Percentiles rank a stretch among this genome's conserved stretches.
These are phyloP conservation scores for Magnolia changhungtana DNA, from an alignment of 164 flowering plant genomes.

Conservation along the genomic window DNA sequence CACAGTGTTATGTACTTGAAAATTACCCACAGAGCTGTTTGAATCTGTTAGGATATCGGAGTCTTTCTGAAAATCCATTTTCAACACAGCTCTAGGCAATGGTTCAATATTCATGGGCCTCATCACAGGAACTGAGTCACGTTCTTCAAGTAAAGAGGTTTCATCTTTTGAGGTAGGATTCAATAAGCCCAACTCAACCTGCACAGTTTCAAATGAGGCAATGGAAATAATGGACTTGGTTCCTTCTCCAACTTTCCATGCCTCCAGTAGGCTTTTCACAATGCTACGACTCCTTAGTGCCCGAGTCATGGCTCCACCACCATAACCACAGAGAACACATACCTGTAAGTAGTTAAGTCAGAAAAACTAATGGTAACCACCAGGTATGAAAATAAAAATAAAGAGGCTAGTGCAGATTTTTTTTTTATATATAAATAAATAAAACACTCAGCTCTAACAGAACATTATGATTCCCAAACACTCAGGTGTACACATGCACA, in stretches of 20 bases:
- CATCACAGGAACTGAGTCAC: conserved; percentile 8
- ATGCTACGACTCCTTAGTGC: conserved; percentile 42
- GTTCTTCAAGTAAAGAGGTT: conserved; percentile 12
- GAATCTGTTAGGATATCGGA: conserved; percentile 8
- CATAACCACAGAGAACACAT: conserved; percentile 68
- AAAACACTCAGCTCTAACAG: neutral
- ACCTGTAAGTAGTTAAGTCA: conserved; percentile 28
- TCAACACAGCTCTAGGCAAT: conserved; percentile 8
- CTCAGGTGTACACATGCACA: too few species aligned
- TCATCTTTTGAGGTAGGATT: conserved; percentile 12
- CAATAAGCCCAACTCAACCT: conserved; percentile 12
- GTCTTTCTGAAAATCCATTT: conserved; percentile 15
- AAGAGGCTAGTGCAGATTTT: too few species aligned
- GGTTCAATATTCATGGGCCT: conserved; percentile 14
- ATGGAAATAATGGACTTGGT: conserved; percentile 11
- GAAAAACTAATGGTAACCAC: neutral
- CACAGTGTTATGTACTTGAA: conserved; percentile 36
- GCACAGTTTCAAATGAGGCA: conserved; percentile 13
- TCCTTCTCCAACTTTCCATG: conserved; percentile 34
- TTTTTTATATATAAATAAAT: too few species aligned
- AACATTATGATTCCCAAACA: too few species aligned
- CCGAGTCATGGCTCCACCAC: conserved; percentile 66
- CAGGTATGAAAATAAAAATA: too few species aligned
- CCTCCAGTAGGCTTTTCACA: conserved; percentile 51
- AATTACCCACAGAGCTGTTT: conserved; percentile 7